phyloP scores from a whole-genome alignment of 2,329 filamentous ascomycete genomes.

The Thielaviopsis punctulata region DNA sequence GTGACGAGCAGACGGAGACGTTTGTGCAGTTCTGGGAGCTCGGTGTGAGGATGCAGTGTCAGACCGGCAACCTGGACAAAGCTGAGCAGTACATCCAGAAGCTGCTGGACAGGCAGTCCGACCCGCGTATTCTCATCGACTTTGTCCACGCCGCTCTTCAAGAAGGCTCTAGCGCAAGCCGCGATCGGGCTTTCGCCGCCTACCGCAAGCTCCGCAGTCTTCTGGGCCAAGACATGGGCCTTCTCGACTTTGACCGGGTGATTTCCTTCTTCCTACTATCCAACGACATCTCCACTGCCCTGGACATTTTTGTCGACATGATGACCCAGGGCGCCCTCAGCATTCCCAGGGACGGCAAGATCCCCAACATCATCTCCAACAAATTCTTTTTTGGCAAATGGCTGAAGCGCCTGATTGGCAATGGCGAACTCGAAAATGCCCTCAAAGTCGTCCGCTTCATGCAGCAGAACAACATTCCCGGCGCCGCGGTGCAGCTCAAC shows the following conservation, averaged over 20 bases:
- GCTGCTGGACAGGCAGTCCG: conserved; percentile 31
- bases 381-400: conserved; percentile 77
- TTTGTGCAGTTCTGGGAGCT: conserved; percentile 44
- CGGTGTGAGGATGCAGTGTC: conserved; percentile 47
- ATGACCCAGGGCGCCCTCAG: conserved; percentile 47
- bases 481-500: conserved; percentile 63
- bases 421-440: conserved; percentile 53
- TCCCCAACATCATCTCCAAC: conserved; percentile 41
- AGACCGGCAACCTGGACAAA: conserved; percentile 37
- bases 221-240: conserved; percentile 42
- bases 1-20: conserved; percentile 24
- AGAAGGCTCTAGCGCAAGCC: conserved; percentile 26
- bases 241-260: conserved; percentile 61
- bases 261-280: conserved; percentile 53
- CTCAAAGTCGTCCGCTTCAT: conserved; percentile 59
- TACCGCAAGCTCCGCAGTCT: conserved; percentile 48
- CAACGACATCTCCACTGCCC: conserved; percentile 46
- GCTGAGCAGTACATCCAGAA: conserved; percentile 39
- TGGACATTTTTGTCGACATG: conserved; percentile 77
- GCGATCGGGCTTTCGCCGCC: conserved; percentile 44
- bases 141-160: conserved; percentile 53
- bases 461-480: conserved; percentile 48
- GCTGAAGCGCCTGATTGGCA: conserved; percentile 67
- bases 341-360: conserved; percentile 22
- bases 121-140: conserved; percentile 43